Percentiles rank a stretch among this genome's conserved stretches.
Conservation (phyloP, 208 protist species). For the Leishmania turanica region DNA sequence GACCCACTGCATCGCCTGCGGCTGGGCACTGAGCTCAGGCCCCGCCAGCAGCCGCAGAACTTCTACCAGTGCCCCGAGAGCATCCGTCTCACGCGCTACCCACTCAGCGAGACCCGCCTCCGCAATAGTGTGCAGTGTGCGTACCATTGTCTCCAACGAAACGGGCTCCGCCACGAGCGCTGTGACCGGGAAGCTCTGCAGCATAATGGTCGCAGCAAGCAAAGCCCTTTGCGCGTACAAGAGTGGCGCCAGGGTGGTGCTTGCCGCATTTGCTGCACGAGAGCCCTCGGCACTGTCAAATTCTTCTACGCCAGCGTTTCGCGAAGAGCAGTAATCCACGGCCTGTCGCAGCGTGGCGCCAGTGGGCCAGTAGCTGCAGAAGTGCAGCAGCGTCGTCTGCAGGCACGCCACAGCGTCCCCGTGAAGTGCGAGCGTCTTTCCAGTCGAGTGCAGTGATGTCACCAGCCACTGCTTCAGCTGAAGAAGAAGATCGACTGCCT, state of each 20-base stretch:
- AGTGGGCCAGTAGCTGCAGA: conserved; percentile 26
- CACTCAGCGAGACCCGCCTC: conserved; percentile 34
- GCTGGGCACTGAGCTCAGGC: conserved; percentile 19
- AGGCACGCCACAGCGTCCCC: conserved; percentile 13
- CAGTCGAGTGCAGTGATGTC: neutral
- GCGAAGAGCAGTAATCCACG: conserved; percentile 8
- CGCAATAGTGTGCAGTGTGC: conserved; percentile 22
- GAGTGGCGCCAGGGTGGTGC: conserved; percentile 2
- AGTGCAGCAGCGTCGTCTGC: conserved; percentile 24
- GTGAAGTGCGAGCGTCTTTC: neutral
- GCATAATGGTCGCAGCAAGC: conserved; percentile 18
- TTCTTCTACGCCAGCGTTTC: neutral
- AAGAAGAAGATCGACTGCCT: conserved; percentile 15
- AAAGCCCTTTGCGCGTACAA: conserved; percentile 28
- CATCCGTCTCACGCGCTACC: conserved; percentile 39
- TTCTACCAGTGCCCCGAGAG: conserved; percentile 49
- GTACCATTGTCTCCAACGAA: conserved; percentile 17
- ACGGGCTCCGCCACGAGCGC: conserved; percentile 21
- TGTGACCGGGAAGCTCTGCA: conserved; percentile 17
- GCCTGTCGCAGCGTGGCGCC: conserved; percentile 22
- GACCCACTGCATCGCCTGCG: conserved; percentile 28
- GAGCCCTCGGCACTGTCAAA: neutral
- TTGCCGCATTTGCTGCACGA: neutral
- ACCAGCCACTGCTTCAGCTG: conserved; percentile 19
- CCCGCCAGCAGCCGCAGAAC: conserved; percentile 36